phyloP scores from a whole-genome alignment of 2,329 filamentous ascomycete genomes.

The Aschersonia sp. region DNA sequence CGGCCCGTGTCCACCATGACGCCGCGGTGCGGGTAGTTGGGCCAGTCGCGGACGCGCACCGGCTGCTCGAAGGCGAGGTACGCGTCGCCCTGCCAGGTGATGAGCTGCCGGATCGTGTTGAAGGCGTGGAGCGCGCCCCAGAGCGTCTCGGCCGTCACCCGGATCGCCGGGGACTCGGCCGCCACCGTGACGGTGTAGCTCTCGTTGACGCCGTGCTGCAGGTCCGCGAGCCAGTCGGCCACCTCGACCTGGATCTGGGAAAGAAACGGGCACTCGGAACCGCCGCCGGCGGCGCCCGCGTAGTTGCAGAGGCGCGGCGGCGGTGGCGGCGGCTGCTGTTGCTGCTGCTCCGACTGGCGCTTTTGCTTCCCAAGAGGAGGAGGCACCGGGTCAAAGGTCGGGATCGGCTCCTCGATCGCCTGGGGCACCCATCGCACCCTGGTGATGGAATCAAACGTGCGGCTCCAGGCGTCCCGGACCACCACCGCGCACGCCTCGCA shows the following conservation, averaged over 20 bases:
- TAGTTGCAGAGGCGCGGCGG: no score
- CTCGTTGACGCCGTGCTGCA: constrained; percentile 41
- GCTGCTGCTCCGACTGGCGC: constrained; percentile 11
- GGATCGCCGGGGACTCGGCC: constrained; percentile 21
- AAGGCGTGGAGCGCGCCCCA: constrained; percentile 41
- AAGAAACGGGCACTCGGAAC: constrained; percentile 13
- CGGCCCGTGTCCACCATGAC: constrained; percentile 40
- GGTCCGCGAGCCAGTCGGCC: constrained; percentile 25
- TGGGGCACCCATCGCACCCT: constrained; percentile 37
- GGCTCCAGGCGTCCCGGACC: constrained; percentile 31
- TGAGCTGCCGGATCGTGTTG: constrained; percentile 40
- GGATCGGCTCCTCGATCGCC: constrained; percentile 34
- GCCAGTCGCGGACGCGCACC: constrained; percentile 32
- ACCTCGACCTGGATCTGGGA: constrained; percentile 29
- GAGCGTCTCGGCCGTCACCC: constrained; percentile 32
- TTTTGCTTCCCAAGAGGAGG: constrained; percentile 24
- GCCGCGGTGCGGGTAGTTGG: constrained; percentile 37
- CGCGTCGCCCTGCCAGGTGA: constrained; percentile 32
- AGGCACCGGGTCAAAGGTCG: constrained; percentile 23
- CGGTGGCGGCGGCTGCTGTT: background rate
- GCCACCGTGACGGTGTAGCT: constrained; percentile 35
- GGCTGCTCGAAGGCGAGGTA: constrained; percentile 34
- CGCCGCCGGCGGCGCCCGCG: background rate
- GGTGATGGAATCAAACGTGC: constrained; percentile 30
- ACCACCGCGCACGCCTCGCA: constrained; percentile 9